These are phyloP conservation scores for Taxawa tesnikishii DNA, from an alignment of 2,329 filamentous ascomycete genomes.

Conservation along the genomic window DNA sequence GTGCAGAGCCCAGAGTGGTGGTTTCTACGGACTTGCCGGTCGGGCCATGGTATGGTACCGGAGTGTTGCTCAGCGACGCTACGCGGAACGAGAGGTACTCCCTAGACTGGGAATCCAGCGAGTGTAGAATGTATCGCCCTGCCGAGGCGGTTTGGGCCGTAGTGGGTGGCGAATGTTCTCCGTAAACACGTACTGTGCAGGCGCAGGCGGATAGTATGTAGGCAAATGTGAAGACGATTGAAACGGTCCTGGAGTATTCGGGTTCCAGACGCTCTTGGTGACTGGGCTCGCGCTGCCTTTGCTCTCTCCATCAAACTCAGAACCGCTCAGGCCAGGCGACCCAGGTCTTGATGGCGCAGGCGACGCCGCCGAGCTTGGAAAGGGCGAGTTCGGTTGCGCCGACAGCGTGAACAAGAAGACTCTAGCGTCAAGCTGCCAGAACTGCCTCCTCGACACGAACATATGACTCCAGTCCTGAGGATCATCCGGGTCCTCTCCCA, in stretches of 20 bases:
- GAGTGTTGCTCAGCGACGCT: constrained; percentile 54
- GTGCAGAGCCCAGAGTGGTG: constrained; percentile 6
- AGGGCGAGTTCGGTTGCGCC: constrained; percentile 39
- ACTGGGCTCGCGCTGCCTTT: not conserved
- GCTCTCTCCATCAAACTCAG: not conserved
- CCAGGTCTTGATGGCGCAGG: constrained; percentile 18
- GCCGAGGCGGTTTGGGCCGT: constrained; percentile 74
- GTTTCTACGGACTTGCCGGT: constrained; percentile 36
- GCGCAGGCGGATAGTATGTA: constrained; percentile 78
- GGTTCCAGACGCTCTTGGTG: constrained; percentile 19
- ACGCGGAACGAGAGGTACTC: constrained; percentile 86
- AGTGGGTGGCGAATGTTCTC: constrained; percentile 73
- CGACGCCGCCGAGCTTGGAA: constrained; percentile 35
- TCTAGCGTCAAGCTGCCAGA: constrained; percentile 84
- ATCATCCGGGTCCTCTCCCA: constrained; percentile 53
- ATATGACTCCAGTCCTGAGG: constrained; percentile 59
- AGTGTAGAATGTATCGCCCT: constrained; percentile 84
- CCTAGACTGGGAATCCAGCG: constrained; percentile 71
- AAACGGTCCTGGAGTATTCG: constrained; percentile 51
- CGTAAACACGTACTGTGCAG: constrained; percentile 69
- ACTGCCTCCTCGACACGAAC: constrained; percentile 69
- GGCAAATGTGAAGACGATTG: constrained; percentile 74
- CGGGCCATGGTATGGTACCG: constrained; percentile 54
- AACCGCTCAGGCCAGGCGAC: constrained; percentile 5
- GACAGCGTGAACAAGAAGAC: constrained; percentile 80